phyloP scores from a whole-genome alignment of 768 basidiomycete species.

The Suillus hirtellus region DNA sequence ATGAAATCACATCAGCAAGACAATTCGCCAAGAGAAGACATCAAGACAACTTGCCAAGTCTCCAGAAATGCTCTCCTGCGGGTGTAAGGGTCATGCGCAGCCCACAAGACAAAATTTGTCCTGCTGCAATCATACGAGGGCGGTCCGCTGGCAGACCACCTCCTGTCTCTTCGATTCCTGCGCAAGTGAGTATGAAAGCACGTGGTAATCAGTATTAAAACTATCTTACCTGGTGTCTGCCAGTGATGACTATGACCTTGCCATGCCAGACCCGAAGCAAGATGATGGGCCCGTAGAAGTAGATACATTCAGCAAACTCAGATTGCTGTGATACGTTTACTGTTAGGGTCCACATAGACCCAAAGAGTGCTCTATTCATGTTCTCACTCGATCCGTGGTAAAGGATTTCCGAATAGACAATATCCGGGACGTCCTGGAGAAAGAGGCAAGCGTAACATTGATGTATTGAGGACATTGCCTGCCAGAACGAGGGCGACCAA shows the following conservation, averaged over 20 bases:
- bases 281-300: conserved; percentile 63
- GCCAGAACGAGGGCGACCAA: conserved; percentile 21
- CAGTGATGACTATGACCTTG: conserved; percentile 32
- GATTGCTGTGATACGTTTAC: conserved; percentile 21
- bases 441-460: conserved; percentile 21
- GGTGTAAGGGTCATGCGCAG: conserved; percentile 57
- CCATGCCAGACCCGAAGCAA: conserved; percentile 49
- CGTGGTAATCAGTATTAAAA: too few species aligned
- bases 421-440: conserved; percentile 13
- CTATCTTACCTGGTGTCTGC: conserved; percentile 36
- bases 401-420: neutral
- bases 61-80: conserved; percentile 60
- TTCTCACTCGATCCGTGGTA: conserved; percentile 22
- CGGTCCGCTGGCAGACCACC: conserved; percentile 54
- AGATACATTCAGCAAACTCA: conserved; percentile 56
- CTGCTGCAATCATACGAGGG: conserved; percentile 55
- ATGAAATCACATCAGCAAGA: neutral
- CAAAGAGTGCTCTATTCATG: neutral
- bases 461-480: neutral
- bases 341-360: neutral
- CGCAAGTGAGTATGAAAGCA: neutral
- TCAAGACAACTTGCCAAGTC: conserved; percentile 51
- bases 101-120: conserved; percentile 59
- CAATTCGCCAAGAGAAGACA: neutral
- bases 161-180: conserved; percentile 64